A percentile compares a stretch with the other conserved stretches of the same genome.
These are phyloP conservation scores for Phytopythium helicoides DNA, from an alignment of 352 stramenopile species.

Conservation along the genomic window DNA sequence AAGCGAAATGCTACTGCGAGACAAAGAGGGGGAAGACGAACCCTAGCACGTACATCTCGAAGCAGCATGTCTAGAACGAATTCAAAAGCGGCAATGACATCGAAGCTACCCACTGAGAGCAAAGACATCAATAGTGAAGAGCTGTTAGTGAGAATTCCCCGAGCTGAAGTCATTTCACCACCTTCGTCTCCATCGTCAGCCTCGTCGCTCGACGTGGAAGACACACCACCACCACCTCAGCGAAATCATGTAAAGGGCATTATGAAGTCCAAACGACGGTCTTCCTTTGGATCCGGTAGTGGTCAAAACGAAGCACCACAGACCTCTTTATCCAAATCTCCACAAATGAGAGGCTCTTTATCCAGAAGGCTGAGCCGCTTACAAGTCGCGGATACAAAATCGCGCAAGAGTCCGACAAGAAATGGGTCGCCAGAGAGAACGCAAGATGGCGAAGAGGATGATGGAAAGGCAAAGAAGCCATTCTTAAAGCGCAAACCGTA, in stretches of 20 bases:
- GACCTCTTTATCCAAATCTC: not conserved
- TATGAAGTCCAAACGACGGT: too few relatives aligned
- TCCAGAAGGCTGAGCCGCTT: not conserved
- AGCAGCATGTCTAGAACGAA: not conserved
- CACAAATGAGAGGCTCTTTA: not conserved
- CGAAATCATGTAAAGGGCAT: not conserved
- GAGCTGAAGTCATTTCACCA: constrained; percentile 46
- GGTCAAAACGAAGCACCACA: not conserved
- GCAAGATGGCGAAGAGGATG: constrained; percentile 6
- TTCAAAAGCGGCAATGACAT: not conserved
- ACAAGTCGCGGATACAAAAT: not conserved
- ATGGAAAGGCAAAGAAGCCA: constrained; percentile 9
- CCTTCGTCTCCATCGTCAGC: constrained; percentile 54
- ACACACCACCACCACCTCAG: not conserved
- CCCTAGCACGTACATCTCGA: not conserved
- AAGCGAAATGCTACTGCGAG: not conserved
- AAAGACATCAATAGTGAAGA: not conserved
- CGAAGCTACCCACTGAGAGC: not conserved
- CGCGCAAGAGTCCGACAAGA: not conserved
- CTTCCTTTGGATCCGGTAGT: too few relatives aligned
- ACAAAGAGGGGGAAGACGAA: not conserved
- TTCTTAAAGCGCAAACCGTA: constrained; percentile 74
- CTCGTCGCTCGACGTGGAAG: constrained; percentile 23
- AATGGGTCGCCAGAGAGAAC: not conserved
- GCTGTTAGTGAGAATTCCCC: constrained; percentile 19